phyloP scores from a whole-genome alignment of 441 rosid genomes.

The Eutrema salsugineum region DNA sequence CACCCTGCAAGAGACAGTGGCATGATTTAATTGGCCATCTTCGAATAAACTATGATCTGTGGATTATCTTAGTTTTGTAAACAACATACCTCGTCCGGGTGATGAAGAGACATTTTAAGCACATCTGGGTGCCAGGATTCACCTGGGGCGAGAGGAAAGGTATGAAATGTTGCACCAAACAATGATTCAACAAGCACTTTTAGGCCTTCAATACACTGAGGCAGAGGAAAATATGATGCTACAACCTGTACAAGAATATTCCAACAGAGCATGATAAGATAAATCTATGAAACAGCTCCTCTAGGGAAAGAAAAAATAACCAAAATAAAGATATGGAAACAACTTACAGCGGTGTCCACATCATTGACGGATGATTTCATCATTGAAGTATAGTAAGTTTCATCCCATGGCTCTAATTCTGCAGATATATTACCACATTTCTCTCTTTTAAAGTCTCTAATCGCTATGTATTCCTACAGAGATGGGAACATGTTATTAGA shows the following conservation, averaged over 20 bases:
- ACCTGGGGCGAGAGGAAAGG: constrained; percentile 68
- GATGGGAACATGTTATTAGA: constrained; percentile 21
- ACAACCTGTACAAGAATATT: constrained; percentile 54
- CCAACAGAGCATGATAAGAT: background rate
- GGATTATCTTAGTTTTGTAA: background rate
- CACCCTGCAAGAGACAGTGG: constrained; percentile 58
- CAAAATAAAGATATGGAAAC: no score
- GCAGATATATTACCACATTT: constrained; percentile 45
- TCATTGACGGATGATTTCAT: constrained; percentile 76
- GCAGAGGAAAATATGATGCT: constrained; percentile 88
- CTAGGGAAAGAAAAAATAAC: background rate
- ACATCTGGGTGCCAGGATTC: constrained; percentile 98
- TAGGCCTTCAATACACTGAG: constrained; percentile 83
- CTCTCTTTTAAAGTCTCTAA: constrained; percentile 65
- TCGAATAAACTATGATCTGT: background rate
- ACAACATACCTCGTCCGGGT: constrained; percentile 78
- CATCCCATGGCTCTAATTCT: constrained; percentile 97
- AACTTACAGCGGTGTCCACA: constrained; percentile 74
- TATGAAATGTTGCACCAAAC: constrained; percentile 75
- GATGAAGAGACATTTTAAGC: constrained; percentile 81
- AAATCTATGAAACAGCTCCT: background rate
- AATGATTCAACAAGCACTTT: constrained; percentile 73
- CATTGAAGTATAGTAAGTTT: constrained; percentile 73
- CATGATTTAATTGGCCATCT: background rate
- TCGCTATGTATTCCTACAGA: constrained; percentile 63